Evolutionary conservation across 2,329 filamentous ascomycete species (phyloP).

Genomic region (Colletotrichum echinochloae): DNA sequence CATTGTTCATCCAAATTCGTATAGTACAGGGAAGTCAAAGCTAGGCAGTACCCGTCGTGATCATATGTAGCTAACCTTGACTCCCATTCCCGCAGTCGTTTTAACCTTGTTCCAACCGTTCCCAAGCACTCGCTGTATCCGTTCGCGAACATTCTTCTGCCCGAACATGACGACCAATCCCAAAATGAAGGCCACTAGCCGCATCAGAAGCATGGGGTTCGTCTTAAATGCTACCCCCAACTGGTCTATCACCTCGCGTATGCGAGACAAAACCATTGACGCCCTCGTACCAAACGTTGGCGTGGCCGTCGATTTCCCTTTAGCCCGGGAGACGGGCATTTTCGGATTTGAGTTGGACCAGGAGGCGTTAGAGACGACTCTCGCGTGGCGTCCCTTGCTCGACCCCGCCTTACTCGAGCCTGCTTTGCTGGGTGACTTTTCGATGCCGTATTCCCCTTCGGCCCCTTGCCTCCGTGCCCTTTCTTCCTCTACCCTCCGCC

Average conservation of each 20-base stretch:
- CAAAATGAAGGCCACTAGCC: conserved; percentile 81
- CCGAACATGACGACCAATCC: conserved; percentile 83
- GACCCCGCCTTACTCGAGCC: conserved; percentile 53
- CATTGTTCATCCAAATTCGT: conserved; percentile 33
- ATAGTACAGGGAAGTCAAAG: conserved; percentile 43
- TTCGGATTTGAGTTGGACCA: conserved; percentile 43
- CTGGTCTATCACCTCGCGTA: conserved; percentile 64
- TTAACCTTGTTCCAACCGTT: conserved; percentile 84
- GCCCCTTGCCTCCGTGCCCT: conserved; percentile 61
- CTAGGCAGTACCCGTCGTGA: conserved; percentile 30
- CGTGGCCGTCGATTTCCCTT: conserved; percentile 48
- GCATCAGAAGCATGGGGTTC: conserved; percentile 69
- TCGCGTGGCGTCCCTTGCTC: conserved; percentile 49
- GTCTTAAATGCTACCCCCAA: conserved; percentile 63
- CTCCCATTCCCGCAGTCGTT: conserved; percentile 92
- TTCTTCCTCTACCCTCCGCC: conserved; percentile 66
- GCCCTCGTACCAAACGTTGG: conserved; percentile 62
- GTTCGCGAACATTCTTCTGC: conserved; percentile 79
- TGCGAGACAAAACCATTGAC: conserved; percentile 63
- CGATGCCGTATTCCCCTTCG: conserved; percentile 78
- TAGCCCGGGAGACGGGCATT: conserved; percentile 46
- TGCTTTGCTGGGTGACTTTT: conserved; percentile 60
- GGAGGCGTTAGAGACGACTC: conserved; percentile 51
- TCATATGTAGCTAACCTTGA: conserved; percentile 97
- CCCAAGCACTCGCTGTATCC: conserved; percentile 75